phyloP scores from a whole-genome alignment of 2,329 filamentous ascomycete genomes.

The Paecilomyces variotii region DNA sequence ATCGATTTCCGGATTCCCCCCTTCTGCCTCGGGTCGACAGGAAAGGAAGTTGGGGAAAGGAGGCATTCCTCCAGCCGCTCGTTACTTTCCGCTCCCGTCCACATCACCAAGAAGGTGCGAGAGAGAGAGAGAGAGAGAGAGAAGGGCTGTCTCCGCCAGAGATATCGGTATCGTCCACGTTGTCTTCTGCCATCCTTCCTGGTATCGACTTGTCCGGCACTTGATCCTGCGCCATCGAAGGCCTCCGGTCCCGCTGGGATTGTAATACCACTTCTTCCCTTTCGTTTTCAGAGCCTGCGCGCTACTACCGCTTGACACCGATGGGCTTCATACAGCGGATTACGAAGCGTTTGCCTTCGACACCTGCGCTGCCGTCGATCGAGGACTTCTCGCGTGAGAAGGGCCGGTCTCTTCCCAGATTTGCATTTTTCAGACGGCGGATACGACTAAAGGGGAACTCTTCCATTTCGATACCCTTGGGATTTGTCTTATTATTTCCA shows the following conservation, averaged over 20 bases:
- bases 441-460: slow-evolving; percentile 88
- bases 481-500: slow-evolving; percentile 87
- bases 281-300: slow-evolving; percentile 17
- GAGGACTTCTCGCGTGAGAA: slow-evolving; percentile 41
- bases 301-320: slow-evolving; percentile 16
- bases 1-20: slow-evolving; percentile 19
- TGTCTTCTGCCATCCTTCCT: not conserved
- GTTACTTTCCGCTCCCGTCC: slow-evolving; percentile 23
- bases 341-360: slow-evolving; percentile 43
- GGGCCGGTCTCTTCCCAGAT: slow-evolving; percentile 37
- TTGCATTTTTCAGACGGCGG: slow-evolving; percentile 78
- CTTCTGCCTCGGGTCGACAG: slow-evolving; percentile 19
- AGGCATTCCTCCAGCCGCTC: slow-evolving; percentile 37
- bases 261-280: not conserved
- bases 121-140: not conserved
- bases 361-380: slow-evolving; percentile 35
- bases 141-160: not conserved
- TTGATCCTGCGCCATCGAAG: not conserved
- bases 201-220: not conserved
- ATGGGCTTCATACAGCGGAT: slow-evolving; percentile 50
- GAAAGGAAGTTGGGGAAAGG: slow-evolving; percentile 29
- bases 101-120: not conserved
- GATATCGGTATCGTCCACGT: not conserved
- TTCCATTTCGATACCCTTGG: slow-evolving; percentile 82
- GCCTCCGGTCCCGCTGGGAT: slow-evolving; percentile 12